Evolutionary conservation across 768 basidiomycete genomes (phyloP), one percentile per base, ranked within the genome.

Genomic region (Basidioascus undulatus): DNA sequence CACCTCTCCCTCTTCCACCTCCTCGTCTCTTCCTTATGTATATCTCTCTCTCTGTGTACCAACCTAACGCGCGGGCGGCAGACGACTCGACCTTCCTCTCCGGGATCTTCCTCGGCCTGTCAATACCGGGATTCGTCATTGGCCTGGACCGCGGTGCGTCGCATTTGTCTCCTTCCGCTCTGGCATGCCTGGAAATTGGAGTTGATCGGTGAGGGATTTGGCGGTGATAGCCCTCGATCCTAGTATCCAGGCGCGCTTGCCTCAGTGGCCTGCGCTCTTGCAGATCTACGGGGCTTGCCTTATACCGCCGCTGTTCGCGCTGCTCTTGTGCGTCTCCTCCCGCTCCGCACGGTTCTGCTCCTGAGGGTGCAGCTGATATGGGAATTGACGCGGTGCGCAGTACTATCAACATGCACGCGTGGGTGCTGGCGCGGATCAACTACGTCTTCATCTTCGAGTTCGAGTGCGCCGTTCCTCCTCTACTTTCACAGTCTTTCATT

Each of bases 391-490:
- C n/a, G n/a, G n/a, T n/a, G n/a, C n/a, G n/a, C n/a, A n/a, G n/a
- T n/a, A n/a, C n/a, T n/a, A n/a, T n/a, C n/a, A 94, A 98, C 54
- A 47, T 96, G 5, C 49, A 74, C 18, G 76, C 74, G 0, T 98
- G 80, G 76, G 64, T 70, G 0, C 57, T 59, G 5, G 62, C 73
- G 5, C 66, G 77, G 35, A 83, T 98, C 49, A 96, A 94, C 54
- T 89, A 86, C 51, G 68, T 74, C n/a, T 89, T 94, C 55, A 80
- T 87, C 27, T 80, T 87, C 51, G 77, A 51, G 33, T 39, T 54
- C 31, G 51, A 51, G 4, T 12, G 13, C 5, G 5, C 12, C 24
- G 25, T 4, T 25, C 77, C 78, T 44, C 30, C 67, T 50, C 20
- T 31, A n/a, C 35, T 19, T 35, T 24, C 10, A 50, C 31, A 5